These are phyloP conservation scores for Dryas octopetala DNA, from an alignment of 306 rosid species.

Conservation along the genomic window DNA sequence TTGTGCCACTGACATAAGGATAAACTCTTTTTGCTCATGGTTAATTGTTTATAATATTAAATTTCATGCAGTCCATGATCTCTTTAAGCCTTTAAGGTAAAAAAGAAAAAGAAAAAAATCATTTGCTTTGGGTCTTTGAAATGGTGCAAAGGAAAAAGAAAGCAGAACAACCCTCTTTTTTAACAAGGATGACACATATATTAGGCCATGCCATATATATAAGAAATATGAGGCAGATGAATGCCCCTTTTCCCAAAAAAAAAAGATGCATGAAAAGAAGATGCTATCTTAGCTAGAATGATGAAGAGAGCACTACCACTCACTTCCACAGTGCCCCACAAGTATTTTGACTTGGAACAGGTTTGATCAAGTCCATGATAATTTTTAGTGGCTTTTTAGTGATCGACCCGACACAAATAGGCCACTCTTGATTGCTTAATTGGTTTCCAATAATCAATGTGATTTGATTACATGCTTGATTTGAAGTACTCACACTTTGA, in stretches of 20 bases:
- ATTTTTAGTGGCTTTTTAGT: not conserved
- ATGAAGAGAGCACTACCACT: not conserved
- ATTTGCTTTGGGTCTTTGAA: conserved; percentile 20
- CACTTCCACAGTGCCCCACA: not conserved
- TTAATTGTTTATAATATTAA: not conserved
- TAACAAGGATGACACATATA: conserved; percentile 21
- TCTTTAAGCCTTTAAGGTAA: not conserved
- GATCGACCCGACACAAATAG: not conserved
- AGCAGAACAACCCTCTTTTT: conserved; percentile 25
- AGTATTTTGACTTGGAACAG: not conserved
- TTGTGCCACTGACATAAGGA: not conserved
- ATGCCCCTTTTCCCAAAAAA: conserved; percentile 20
- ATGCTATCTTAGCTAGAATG: not conserved
- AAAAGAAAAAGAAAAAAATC: not conserved
- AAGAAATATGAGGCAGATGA: not conserved
- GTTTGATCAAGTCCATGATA: not conserved
- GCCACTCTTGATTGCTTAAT: conserved; percentile 4
- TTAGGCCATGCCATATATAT: conserved; percentile 1
- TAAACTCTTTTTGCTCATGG: not conserved
- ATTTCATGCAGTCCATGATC: not conserved
- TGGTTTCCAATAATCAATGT: not conserved
- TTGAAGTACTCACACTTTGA: not conserved
- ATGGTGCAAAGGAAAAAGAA: conserved; percentile 17
- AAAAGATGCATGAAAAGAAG: not conserved
- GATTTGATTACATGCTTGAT: not conserved